These are phyloP conservation scores for Trametes sanguinea DNA, from an alignment of 768 basidiomycete species.

Conservation along the genomic window DNA sequence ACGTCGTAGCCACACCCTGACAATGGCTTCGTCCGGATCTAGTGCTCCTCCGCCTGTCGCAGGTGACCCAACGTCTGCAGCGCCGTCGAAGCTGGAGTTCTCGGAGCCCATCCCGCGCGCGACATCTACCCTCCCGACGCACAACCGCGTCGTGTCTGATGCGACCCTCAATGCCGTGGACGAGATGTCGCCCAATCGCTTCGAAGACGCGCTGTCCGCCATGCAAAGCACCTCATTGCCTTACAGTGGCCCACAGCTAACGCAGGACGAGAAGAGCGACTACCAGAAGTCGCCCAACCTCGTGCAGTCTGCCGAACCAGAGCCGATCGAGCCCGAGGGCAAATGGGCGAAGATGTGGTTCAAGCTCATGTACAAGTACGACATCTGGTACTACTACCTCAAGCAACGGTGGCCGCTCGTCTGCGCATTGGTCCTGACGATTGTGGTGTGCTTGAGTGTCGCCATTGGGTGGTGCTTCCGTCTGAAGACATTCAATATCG, in stretches of 20 bases:
- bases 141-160: slow-evolving; percentile 1
- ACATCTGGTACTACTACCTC: slow-evolving; percentile 2
- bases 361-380: background rate
- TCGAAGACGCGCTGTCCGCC: background rate
- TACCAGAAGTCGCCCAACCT: background rate
- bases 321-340: background rate
- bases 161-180: background rate
- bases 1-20: background rate
- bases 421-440: slow-evolving; percentile 8
- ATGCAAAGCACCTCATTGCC: background rate
- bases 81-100: background rate
- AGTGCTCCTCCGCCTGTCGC: background rate
- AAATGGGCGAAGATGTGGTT: background rate
- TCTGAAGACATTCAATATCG: slow-evolving; percentile 17
- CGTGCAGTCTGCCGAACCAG: background rate
- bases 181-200: background rate
- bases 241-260: background rate
- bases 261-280: background rate
- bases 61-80: background rate
- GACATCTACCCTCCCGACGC: background rate
- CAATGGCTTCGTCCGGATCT: background rate
- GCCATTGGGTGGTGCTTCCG: slow-evolving; percentile 21
- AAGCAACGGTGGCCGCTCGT: slow-evolving; percentile 10
- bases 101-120: background rate
- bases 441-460: slow-evolving; percentile 12